Base-by-base conservation (phyloP, 345 rosid species). In the Rubroshorea leprosula region DNA sequence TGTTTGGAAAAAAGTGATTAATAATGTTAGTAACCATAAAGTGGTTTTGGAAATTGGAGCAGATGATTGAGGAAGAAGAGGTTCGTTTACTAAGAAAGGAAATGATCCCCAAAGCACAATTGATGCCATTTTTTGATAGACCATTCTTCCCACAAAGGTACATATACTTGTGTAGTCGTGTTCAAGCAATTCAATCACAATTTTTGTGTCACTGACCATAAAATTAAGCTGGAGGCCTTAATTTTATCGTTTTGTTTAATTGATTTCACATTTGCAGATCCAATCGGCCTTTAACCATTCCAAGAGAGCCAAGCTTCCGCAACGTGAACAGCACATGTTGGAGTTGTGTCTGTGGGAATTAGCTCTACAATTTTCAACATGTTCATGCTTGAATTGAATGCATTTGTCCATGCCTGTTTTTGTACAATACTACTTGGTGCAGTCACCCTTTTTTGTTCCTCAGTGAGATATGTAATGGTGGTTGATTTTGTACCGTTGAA, bases 21-120 rank as follows among this genome's bases (percentile, higher is more conserved):
- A n/a, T n/a, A n/a, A n/a, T n/a, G n/a, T n/a, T n/a, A n/a, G n/a
- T n/a, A n/a, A n/a, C n/a, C n/a, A n/a, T n/a, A n/a, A n/a, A 8
- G 16, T 15, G 25, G 4, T 26, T 12, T 3, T 3, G 16, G 16
- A 21, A 49, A 55, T 18, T 53, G 26, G 23, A 55, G 27, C 74
- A 90, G 97, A 74, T 87, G 72, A 78, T 87, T 27, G 93, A 87
- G 55, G 84, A 90, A 26, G 85, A 90, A 70, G 96, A 83, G 78
- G 24, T 87, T 29, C 81, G 83, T 24, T 51, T 64, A 76, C 57
- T 87, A 57, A 81, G 97, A 55, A 90, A 85, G 26, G 89, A 87
- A 69, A 90, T 90, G 97, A 72, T 90, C 44, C 96, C 93, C 14
- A 80, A 82, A 80, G 93, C 89, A 47, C 93, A 85, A 23, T 63